These are phyloP conservation scores for Hymenoscyphus fraxineus DNA, from an alignment of 2,329 filamentous ascomycete species.

Conservation along the genomic window DNA sequence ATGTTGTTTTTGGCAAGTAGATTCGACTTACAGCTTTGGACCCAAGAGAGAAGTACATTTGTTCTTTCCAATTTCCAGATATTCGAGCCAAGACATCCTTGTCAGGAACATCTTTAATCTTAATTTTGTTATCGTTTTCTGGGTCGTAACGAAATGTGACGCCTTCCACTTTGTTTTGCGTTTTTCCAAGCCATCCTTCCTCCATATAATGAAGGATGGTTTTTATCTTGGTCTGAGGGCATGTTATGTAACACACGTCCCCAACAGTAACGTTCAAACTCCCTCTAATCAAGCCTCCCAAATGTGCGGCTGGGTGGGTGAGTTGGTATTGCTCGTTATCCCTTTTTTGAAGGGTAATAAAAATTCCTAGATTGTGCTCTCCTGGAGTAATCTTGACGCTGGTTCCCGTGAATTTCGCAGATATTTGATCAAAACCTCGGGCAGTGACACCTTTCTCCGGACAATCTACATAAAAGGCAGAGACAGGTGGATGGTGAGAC, in stretches of 20 bases:
- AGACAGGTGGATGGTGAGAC: conserved; percentile 95
- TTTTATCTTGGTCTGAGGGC: conserved; percentile 86
- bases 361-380: conserved; percentile 92
- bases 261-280: conserved; percentile 87
- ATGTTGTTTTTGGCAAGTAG: neutral
- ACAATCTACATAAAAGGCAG: conserved; percentile 90
- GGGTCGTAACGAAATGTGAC: conserved; percentile 89
- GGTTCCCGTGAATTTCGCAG: conserved; percentile 95
- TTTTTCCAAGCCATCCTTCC: conserved; percentile 88
- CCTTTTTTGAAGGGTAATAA: conserved; percentile 76
- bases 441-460: conserved; percentile 86
- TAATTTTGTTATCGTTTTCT: conserved; percentile 73
- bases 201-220: conserved; percentile 90
- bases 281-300: conserved; percentile 83
- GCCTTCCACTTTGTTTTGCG: conserved; percentile 87
- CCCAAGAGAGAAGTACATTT: conserved; percentile 58
- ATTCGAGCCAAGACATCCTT: conserved; percentile 79
- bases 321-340: conserved; percentile 91
- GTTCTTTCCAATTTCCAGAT: conserved; percentile 81
- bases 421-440: conserved; percentile 90
- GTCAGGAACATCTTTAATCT: conserved; percentile 81
- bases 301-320: conserved; percentile 87
- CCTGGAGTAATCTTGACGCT: conserved; percentile 88
- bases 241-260: conserved; percentile 84
- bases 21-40: conserved; percentile 57